Evolutionary conservation across 306 rosid genomes (phyloP), one percentile per base, ranked within the genome.

Genomic region (Lupinus albus): DNA sequence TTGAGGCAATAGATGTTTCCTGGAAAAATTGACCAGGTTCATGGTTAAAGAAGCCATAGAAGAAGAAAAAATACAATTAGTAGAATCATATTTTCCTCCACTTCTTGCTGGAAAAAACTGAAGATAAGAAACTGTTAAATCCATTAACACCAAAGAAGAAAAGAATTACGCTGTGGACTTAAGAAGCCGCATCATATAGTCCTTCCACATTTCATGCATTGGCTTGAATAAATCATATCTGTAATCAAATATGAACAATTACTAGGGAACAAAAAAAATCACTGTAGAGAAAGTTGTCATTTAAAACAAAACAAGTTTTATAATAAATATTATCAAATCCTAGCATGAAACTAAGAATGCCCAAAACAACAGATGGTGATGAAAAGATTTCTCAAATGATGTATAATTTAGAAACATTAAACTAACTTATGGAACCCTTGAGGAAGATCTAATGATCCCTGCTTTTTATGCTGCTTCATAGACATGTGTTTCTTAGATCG

Each of bases 141-240:
- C 58, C 42, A 72, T 45, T 45, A 73, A 65, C n/a, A 61, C 67
- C 15, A 64, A 65, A 41, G 4, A 20, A 11, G 25, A 64, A 64
- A 76, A 75, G 6, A 55, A 35, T 70, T 77, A 89, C 98, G 91
- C 91, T 1, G 78, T 65, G 59, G 78, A 56, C 74, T 78, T 85
- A 49, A 88, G 79, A 44, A 86, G 88, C 79, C 62, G 79, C 52
- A 3, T 36, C 77, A 86, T 71, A 56, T 87, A 84, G 63, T 64
- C 82, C 79, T 86, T 90, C 99, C 97, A 93, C 86, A 86, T 83
- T 79, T 86, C 96, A 79, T 88, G 91, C 94, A 90, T 84, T 67
- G 94, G 89, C 85, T 41, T 81, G 79, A 86, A 90, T 68, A 59
- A 67, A 35, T 79, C 83, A 41, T 75, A 88, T 69, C 99, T 93